phyloP scores from a whole-genome alignment of 1,139 yeast genomes.

The Lodderomyces oxycetoniae region DNA sequence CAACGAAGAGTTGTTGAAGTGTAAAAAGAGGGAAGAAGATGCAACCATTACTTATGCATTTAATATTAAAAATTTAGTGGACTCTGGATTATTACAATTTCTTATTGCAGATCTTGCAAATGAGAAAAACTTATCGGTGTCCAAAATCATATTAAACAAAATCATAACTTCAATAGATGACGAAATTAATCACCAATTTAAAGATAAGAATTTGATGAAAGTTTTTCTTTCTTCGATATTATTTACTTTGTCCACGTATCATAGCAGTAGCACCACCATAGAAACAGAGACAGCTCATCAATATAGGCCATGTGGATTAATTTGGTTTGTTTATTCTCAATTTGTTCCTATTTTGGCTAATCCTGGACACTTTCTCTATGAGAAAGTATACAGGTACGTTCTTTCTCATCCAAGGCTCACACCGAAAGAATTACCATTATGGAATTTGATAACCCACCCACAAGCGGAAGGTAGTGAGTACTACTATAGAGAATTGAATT shows the following conservation, averaged over 20 bases:
- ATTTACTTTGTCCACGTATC: slow-evolving; percentile 29
- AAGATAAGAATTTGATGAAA: slow-evolving; percentile 55
- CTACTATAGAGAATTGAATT: slow-evolving; percentile 54
- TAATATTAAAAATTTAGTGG: slow-evolving; percentile 56
- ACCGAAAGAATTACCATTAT: slow-evolving; percentile 61
- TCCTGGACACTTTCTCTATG: slow-evolving; percentile 73
- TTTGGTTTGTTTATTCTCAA: slow-evolving; percentile 46
- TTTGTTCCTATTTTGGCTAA: slow-evolving; percentile 54
- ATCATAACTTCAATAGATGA: slow-evolving; percentile 30
- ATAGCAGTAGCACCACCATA: too few species aligned
- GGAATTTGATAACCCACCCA: slow-evolving; percentile 39
- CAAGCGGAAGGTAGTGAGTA: slow-evolving; percentile 39
- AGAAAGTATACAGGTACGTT: slow-evolving; percentile 58
- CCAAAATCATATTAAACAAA: slow-evolving; percentile 39
- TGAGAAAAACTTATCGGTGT: slow-evolving; percentile 18
- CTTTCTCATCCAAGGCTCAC: slow-evolving; percentile 53
- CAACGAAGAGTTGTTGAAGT: slow-evolving; percentile 54
- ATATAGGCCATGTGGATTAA: slow-evolving; percentile 22
- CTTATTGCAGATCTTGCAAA: slow-evolving; percentile 44
- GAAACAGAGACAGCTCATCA: neutral
- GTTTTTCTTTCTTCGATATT: slow-evolving; percentile 60
- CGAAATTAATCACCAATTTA: slow-evolving; percentile 31
- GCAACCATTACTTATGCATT: slow-evolving; percentile 25
- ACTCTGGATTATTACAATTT: slow-evolving; percentile 54
- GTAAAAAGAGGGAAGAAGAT: slow-evolving; percentile 19